Conservation (phyloP, 768 basidiomycete genomes). For the Boletus reticuloceps region DNA sequence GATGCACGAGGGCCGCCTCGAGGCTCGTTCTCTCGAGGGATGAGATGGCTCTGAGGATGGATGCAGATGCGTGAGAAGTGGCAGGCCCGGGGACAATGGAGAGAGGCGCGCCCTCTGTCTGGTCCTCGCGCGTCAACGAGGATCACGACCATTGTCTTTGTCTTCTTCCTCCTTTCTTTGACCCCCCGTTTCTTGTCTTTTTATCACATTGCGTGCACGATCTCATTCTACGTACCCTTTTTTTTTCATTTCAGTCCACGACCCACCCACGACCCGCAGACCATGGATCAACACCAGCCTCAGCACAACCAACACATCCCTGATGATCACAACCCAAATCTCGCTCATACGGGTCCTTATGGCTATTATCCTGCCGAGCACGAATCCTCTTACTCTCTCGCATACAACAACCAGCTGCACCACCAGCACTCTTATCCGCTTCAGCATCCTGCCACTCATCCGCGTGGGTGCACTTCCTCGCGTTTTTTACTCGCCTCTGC, state of each 20-base stretch:
- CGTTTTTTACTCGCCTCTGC: slow-evolving; percentile 40
- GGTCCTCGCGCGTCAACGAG: slow-evolving; percentile 29
- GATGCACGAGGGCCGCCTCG: neutral
- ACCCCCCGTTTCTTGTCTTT: slow-evolving; percentile 32
- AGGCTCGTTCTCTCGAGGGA: neutral
- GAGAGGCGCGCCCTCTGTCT: slow-evolving; percentile 1
- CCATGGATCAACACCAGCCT: slow-evolving; percentile 41
- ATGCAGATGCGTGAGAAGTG: slow-evolving; percentile 25
- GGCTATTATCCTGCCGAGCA: slow-evolving; percentile 54
- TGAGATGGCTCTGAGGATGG: too few relatives aligned
- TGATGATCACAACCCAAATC: slow-evolving; percentile 46
- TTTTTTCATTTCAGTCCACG: slow-evolving; percentile 35
- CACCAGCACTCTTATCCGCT: slow-evolving; percentile 52
- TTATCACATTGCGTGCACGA: slow-evolving; percentile 35
- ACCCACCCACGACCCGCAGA: slow-evolving; percentile 37
- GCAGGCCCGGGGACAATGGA: neutral
- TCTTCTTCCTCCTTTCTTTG: slow-evolving; percentile 36
- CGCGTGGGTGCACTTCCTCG: slow-evolving; percentile 66
- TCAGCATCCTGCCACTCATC: slow-evolving; percentile 56
- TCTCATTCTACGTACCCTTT: slow-evolving; percentile 27
- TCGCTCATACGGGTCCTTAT: slow-evolving; percentile 41
- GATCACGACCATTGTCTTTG: slow-evolving; percentile 27
- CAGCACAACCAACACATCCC: slow-evolving; percentile 45
- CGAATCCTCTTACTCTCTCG: slow-evolving; percentile 52
- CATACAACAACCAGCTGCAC: slow-evolving; percentile 48